A percentile compares a stretch with the other conserved stretches of the same genome.
phyloP scores from a whole-genome alignment of 768 basidiomycete genomes.

The Kwoniella sp. region DNA sequence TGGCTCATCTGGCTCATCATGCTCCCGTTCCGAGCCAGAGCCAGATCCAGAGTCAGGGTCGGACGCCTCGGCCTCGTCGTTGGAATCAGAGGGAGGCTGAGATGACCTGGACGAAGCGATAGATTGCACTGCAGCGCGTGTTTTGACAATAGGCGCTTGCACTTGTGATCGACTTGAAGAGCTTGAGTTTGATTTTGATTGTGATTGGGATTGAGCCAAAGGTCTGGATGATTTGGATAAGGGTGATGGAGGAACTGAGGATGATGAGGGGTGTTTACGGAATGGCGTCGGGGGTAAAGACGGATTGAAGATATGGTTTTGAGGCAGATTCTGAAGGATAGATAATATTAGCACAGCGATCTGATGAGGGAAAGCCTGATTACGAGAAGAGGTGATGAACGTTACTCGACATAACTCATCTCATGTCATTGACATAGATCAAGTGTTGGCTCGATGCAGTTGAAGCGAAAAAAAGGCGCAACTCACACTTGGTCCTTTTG shows the following conservation, averaged over 20 bases:
- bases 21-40: too few relatives aligned
- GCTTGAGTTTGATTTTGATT: constrained; percentile 15
- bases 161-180: too few relatives aligned
- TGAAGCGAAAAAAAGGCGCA: background rate
- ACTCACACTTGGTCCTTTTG: constrained; percentile 41
- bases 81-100: constrained; percentile 9
- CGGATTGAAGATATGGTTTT: constrained; percentile 66
- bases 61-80: constrained; percentile 37
- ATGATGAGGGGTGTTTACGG: background rate
- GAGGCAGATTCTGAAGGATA: constrained; percentile 30
- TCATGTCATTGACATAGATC: too few relatives aligned
- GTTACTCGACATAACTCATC: too few relatives aligned
- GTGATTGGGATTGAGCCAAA: constrained; percentile 60
- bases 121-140: background rate
- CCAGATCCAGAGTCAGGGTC: constrained; percentile 7
- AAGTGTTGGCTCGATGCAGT: too few relatives aligned
- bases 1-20: constrained; percentile 11
- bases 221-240: constrained; percentile 70
- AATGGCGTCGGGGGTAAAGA: constrained; percentile 61
- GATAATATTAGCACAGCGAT: constrained; percentile 8
- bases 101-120: constrained; percentile 5
- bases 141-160: too few relatives aligned
- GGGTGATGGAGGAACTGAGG: constrained; percentile 63
- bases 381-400: too few relatives aligned
- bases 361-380: background rate